A percentile compares a stretch with the other conserved stretches of the same genome.
Evolutionary conservation across 345 rosid genomes (phyloP).

Genomic region (Melaleuca alternifolia): DNA sequence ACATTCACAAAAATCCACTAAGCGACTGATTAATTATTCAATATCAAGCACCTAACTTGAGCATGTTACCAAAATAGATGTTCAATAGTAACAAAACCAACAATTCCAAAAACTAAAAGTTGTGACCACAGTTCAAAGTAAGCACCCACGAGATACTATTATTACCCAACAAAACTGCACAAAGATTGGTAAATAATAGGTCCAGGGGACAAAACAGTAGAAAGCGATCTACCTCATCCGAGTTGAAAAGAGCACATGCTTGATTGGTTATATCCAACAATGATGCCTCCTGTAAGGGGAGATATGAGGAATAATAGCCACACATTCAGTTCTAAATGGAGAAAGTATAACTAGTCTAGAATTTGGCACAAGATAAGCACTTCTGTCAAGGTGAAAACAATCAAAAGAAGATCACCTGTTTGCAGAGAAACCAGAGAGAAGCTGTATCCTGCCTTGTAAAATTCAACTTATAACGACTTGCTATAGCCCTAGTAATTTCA

Average conservation of each 20-base stretch:
- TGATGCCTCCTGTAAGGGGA: constrained; percentile 72
- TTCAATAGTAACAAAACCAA: not conserved
- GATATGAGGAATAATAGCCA: not conserved
- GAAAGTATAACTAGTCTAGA: not conserved
- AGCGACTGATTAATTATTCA: not conserved
- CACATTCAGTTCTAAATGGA: not conserved
- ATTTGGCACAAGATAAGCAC: not conserved
- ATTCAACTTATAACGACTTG: constrained; percentile 41
- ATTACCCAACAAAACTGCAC: not conserved
- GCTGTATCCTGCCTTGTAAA: constrained; percentile 69
- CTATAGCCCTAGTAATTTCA: constrained; percentile 57
- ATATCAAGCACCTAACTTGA: not conserved
- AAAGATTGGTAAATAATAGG: not conserved
- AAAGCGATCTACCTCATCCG: constrained; percentile 48
- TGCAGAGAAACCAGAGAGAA: constrained; percentile 92
- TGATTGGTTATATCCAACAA: constrained; percentile 69
- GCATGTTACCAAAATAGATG: not conserved
- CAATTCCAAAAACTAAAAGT: not conserved
- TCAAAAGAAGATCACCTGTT: constrained; percentile 45
- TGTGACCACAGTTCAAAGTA: not conserved
- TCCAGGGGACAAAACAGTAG: not conserved
- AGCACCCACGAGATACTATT: not conserved
- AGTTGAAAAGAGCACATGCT: constrained; percentile 79
- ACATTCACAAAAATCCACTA: not conserved
- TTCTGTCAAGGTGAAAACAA: not conserved